Conservation (phyloP, 2,329 filamentous ascomycete genomes). For the Ceratocystis ficicola region DNA sequence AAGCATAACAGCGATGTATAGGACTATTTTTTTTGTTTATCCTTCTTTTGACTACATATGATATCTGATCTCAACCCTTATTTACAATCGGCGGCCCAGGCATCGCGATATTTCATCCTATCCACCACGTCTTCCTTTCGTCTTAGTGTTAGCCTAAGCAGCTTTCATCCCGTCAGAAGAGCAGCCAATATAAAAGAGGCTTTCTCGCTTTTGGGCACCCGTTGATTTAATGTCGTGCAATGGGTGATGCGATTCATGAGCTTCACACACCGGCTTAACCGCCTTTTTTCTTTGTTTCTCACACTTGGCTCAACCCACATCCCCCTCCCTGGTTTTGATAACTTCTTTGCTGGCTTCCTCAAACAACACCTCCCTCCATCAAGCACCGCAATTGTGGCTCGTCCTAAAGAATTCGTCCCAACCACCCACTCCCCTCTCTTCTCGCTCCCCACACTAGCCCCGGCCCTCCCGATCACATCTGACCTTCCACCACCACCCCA, state of each 20-base stretch:
- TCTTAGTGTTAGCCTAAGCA: not conserved
- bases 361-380: not conserved
- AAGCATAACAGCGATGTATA: not conserved
- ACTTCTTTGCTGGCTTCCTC: not conserved
- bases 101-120: not conserved
- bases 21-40: not conserved
- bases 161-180: not conserved
- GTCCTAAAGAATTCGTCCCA: not conserved
- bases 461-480: not conserved
- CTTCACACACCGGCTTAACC: not conserved
- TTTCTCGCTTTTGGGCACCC: too few relatives aligned
- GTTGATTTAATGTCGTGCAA: too few relatives aligned
- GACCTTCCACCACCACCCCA: not conserved
- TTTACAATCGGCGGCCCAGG: not conserved
- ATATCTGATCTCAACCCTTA: not conserved
- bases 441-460: not conserved
- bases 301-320: not conserved
- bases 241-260: not conserved
- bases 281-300: not conserved
- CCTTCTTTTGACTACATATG: not conserved
- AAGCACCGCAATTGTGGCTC: slow-evolving; percentile 7
- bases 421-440: not conserved
- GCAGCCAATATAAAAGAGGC: not conserved
- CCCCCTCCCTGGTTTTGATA: not conserved
- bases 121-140: not conserved